Evolutionary conservation across 2,329 filamentous ascomycete genomes (phyloP).

Genomic region (Didymella keratinophila): DNA sequence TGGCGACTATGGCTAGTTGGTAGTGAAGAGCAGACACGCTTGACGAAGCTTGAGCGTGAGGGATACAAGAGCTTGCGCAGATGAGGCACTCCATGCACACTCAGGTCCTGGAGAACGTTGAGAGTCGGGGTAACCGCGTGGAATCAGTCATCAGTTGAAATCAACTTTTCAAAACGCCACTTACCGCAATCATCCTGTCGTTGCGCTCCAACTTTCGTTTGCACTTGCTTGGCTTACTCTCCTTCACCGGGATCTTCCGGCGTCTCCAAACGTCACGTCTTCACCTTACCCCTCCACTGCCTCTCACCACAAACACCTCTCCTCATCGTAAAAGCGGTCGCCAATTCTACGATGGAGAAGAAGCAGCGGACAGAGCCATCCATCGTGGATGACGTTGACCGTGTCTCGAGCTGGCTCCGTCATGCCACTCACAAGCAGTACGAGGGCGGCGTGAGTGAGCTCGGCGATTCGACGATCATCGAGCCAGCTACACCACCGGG

Average conservation of each 20-base stretch:
- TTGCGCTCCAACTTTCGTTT: background rate
- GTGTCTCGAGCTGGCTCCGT: slow-evolving; percentile 8
- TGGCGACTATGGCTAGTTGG: too few relatives aligned
- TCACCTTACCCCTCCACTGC: background rate
- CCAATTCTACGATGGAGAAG: background rate
- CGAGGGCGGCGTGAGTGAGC: background rate
- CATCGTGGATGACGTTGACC: background rate
- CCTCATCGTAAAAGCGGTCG: too few relatives aligned
- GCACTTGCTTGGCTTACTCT: background rate
- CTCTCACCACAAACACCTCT: background rate
- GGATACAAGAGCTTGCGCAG: too few relatives aligned
- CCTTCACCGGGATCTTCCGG: slow-evolving; percentile 3
- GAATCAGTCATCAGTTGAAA: background rate
- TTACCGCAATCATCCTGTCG: background rate
- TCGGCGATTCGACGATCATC: background rate
- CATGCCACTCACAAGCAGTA: background rate
- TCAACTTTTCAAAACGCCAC: too few relatives aligned
- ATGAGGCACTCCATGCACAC: too few relatives aligned
- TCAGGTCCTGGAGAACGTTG: too few relatives aligned
- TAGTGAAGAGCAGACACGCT: too few relatives aligned
- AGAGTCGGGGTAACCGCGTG: too few relatives aligned
- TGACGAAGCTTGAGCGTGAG: too few relatives aligned
- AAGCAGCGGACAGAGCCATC: background rate
- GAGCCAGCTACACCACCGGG: background rate
- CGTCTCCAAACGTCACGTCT: background rate